These are phyloP conservation scores for Ilyonectria destructans DNA, from an alignment of 2,329 filamentous ascomycete genomes.

Conservation along the genomic window DNA sequence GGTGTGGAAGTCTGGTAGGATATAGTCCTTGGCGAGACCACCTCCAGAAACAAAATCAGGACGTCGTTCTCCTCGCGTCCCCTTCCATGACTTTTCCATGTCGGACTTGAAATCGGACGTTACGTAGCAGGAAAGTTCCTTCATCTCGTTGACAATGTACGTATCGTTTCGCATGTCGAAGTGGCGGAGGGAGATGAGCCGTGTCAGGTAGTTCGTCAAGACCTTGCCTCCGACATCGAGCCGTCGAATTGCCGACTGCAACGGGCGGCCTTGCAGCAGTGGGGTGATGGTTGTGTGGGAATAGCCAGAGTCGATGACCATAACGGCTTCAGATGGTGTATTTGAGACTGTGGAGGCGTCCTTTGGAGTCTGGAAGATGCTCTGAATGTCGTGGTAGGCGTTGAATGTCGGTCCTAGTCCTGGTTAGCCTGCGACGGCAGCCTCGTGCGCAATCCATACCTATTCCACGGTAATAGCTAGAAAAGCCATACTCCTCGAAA, in stretches of 20 bases:
- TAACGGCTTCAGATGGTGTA: slow-evolving; percentile 82
- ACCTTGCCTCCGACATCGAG: slow-evolving; percentile 95
- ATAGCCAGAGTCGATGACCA: slow-evolving; percentile 93
- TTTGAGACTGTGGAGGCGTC: slow-evolving; percentile 59
- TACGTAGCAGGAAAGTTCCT: slow-evolving; percentile 90
- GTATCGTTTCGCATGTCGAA: slow-evolving; percentile 97
- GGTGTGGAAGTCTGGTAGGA: slow-evolving; percentile 85
- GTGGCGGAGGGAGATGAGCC: slow-evolving; percentile 89
- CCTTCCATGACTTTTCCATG: slow-evolving; percentile 89
- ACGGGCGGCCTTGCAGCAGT: slow-evolving; percentile 83
- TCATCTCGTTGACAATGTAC: slow-evolving; percentile 95
- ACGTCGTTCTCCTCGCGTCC: slow-evolving; percentile 73
- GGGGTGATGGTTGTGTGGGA: slow-evolving; percentile 94
- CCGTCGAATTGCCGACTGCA: slow-evolving; percentile 86
- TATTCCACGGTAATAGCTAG: slow-evolving; percentile 84
- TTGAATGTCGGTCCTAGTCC: slow-evolving; percentile 79
- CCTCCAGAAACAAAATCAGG: slow-evolving; percentile 65
- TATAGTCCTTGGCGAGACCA: slow-evolving; percentile 88
- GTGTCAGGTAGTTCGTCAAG: slow-evolving; percentile 92
- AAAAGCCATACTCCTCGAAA: slow-evolving; percentile 97
- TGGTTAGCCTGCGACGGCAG: slow-evolving; percentile 21
- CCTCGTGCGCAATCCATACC: slow-evolving; percentile 61
- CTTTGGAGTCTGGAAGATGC: slow-evolving; percentile 75
- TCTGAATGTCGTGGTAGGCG: slow-evolving; percentile 85
- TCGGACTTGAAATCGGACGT: slow-evolving; percentile 83